Evolutionary conservation across 2,329 filamentous ascomycete genomes (phyloP).

Genomic region (Cercospora berteroae): DNA sequence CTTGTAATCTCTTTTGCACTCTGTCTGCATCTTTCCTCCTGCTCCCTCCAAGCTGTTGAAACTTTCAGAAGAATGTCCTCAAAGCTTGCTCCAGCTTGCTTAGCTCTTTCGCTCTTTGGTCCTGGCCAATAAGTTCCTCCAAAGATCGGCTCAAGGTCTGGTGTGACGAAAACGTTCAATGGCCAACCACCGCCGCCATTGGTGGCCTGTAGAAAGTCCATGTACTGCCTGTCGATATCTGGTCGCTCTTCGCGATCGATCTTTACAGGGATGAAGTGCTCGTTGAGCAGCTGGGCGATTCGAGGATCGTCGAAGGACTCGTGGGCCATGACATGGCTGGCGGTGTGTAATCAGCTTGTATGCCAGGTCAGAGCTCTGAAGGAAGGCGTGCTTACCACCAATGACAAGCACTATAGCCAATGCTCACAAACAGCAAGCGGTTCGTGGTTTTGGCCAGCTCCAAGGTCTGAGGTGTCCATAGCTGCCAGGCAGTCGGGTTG

Average conservation of each 20-base stretch:
- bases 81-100: slow-evolving; percentile 67
- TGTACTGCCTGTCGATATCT: slow-evolving; percentile 92
- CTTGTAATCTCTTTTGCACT: slow-evolving; percentile 79
- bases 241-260: slow-evolving; percentile 92
- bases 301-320: slow-evolving; percentile 85
- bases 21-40: slow-evolving; percentile 76
- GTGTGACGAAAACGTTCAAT: slow-evolving; percentile 92
- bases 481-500: slow-evolving; percentile 89
- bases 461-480: slow-evolving; percentile 75
- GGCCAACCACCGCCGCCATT: slow-evolving; percentile 91
- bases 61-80: slow-evolving; percentile 80
- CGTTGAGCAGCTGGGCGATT: slow-evolving; percentile 78
- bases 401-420: slow-evolving; percentile 93
- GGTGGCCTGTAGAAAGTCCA: slow-evolving; percentile 96
- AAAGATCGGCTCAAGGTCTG: slow-evolving; percentile 88
- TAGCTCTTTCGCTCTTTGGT: slow-evolving; percentile 58
- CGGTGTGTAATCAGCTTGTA: slow-evolving; percentile 33
- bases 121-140: slow-evolving; percentile 96
- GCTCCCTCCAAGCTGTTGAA: slow-evolving; percentile 70
- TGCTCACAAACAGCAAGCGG: slow-evolving; percentile 86
- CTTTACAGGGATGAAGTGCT: slow-evolving; percentile 84
- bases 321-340: slow-evolving; percentile 78
- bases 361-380: neutral
- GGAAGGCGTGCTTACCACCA: slow-evolving; percentile 48
- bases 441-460: slow-evolving; percentile 76